phyloP scores from a whole-genome alignment of 371 early-diverging fungal species.

The Sporodiniella umbellata region DNA sequence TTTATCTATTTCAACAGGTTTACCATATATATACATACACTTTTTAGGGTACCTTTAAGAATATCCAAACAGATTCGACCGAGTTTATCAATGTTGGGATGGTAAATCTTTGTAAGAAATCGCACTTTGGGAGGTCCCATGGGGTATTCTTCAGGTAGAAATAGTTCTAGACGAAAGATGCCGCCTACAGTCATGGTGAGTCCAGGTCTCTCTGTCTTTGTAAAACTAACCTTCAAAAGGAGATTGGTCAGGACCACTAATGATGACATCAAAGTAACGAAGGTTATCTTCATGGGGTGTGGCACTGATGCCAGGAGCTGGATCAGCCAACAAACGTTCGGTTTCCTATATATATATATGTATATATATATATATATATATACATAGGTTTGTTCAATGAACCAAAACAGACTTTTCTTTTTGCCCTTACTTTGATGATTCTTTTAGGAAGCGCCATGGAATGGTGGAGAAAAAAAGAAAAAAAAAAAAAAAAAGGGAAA shows the following conservation, averaged over 20 bases:
- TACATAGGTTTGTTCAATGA: not conserved
- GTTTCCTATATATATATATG: constrained; percentile 84
- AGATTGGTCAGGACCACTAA: constrained; percentile 94
- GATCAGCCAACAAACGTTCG: constrained; percentile 90
- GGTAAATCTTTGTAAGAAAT: constrained; percentile 98
- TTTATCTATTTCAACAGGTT: constrained; percentile 72
- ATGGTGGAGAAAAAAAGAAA: no score
- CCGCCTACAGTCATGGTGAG: constrained; percentile 68
- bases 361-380: no score
- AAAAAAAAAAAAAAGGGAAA: not conserved
- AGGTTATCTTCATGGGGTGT: constrained; percentile 92
- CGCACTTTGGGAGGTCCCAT: constrained; percentile 98
- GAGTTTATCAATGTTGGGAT: constrained; percentile 98
- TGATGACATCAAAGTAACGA: constrained; percentile 96
- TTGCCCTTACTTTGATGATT: constrained; percentile 66
- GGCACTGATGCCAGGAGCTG: constrained; percentile 95
- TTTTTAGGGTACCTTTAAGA: constrained; percentile 75
- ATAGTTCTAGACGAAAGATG: constrained; percentile 93
- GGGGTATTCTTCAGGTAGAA: constrained; percentile 98
- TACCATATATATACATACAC: not conserved
- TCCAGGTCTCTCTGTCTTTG: not conserved
- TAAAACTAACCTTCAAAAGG: constrained; percentile 90
- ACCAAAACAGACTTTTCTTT: not conserved
- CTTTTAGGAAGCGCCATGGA: constrained; percentile 69
- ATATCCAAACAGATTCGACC: constrained; percentile 99